A percentile compares a stretch with the other conserved stretches of the same genome.
Evolutionary conservation across 192 early-diverging fungal genomes (phyloP).

Genomic region (Gonapodya sp.): DNA sequence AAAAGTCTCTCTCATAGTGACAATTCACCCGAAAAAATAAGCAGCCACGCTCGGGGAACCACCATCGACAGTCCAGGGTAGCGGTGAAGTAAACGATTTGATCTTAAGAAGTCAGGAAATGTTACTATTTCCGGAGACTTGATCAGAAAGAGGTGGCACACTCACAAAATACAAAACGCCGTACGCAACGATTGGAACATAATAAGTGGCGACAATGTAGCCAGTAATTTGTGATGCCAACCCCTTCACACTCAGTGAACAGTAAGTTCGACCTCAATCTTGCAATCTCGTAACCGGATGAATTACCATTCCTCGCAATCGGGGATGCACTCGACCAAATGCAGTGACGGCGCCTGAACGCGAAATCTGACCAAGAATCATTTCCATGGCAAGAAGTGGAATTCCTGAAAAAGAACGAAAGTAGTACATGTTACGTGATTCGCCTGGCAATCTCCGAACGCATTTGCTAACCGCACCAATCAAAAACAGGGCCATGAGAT

Average conservation of each 20-base stretch:
- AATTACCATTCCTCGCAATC: neutral
- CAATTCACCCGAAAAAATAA: neutral
- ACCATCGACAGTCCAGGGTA: constrained; percentile 1
- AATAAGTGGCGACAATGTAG: neutral
- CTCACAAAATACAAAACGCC: neutral
- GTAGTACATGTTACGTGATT: neutral
- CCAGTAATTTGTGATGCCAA: neutral
- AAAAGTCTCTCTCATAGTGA: no score
- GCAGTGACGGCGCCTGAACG: neutral
- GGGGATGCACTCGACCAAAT: neutral
- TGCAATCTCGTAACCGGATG: no score
- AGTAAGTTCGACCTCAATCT: no score
- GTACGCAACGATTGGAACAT: neutral
- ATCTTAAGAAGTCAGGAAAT: no score
- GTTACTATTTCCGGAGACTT: no score
- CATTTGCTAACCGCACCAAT: no score
- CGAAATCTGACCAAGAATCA: neutral
- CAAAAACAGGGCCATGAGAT: neutral
- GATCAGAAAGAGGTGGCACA: no score
- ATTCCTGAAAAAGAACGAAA: neutral
- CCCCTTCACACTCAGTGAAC: no score
- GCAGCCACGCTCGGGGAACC: neutral
- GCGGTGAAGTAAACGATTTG: neutral
- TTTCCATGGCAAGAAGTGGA: neutral
- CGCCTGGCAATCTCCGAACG: no score